Evolutionary conservation across 768 basidiomycete species (phyloP), one percentile per base, ranked within the genome.

Genomic region (Lactarius trivialis): DNA sequence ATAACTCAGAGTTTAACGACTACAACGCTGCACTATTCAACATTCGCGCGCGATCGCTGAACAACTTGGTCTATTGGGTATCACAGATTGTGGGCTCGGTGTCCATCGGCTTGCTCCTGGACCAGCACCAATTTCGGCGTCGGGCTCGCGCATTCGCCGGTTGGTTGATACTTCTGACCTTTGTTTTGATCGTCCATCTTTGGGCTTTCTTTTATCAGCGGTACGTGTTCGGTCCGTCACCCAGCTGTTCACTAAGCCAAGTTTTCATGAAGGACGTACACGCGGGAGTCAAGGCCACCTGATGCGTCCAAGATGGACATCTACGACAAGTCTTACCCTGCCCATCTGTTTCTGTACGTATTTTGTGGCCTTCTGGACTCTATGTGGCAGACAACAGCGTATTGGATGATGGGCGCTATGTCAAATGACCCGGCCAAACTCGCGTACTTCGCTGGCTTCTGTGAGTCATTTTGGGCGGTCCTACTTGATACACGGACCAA

Each of bases 331-430:
- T 73, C 73, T 1, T 93, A 88, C 69, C 72, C 79, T 11, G 81
- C 77, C 49, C 78, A 78, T 55, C 75, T 85, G 7, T 79, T 79
- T 73, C 73, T 92, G 6, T 91, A 85, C 73, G 81, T 89, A 65
- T 82, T 85, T 73, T 88, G 83, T 64, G 88, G 89, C 30, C 69
- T 92, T 12, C 78, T 91, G 62, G 91, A 93, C 65, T 78, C 90
- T 1, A 86, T 89, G 82, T 93, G 90, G 88, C 91, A 93, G 71
- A 91, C 88, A 1, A 83, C 84, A 0, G 83, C 85, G 6, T 90
- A 91, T 71, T 90, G 88, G 88, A 76, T 89, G 67, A 86, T 90
- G 82, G 90, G 90, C 43, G 86, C 88, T 14, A 89, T 93, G 85
- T 89, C 88, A 24, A 91, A 92, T 67, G 85, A 91, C 71, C 83